A percentile compares a stretch with the other conserved stretches of the same genome.
Evolutionary conservation across 331 rosid species (phyloP).

Genomic region (Erythrophleum ivorense): DNA sequence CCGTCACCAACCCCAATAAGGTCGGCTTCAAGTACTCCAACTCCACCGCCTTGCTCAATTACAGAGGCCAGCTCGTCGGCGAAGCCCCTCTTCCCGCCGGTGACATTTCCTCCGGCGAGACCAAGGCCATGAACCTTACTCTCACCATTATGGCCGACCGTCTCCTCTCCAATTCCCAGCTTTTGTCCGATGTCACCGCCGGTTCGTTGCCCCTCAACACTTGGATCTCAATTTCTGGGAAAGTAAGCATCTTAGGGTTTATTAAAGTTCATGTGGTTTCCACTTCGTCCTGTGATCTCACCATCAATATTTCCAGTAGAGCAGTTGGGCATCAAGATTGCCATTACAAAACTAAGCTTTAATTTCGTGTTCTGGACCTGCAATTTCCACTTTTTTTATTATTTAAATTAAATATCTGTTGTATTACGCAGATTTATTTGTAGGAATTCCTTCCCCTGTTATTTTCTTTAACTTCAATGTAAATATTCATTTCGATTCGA

Average conservation of each 20-base stretch:
- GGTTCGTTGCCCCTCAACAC: slow-evolving; percentile 51
- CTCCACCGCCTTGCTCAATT: slow-evolving; percentile 52
- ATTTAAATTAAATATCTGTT: background rate
- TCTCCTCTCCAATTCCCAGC: slow-evolving; percentile 36
- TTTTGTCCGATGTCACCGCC: slow-evolving; percentile 39
- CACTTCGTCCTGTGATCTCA: slow-evolving; percentile 59
- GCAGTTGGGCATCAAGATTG: slow-evolving; percentile 47
- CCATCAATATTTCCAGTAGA: slow-evolving; percentile 15
- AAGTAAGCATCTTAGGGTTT: slow-evolving; percentile 51
- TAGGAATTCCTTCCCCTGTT: background rate
- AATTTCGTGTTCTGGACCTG: slow-evolving; percentile 5
- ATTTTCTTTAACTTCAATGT: no score
- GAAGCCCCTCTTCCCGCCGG: slow-evolving; percentile 53
- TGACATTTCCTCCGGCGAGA: slow-evolving; percentile 43
- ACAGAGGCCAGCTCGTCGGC: slow-evolving; percentile 66
- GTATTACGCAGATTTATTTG: background rate
- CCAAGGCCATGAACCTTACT: slow-evolving; percentile 44
- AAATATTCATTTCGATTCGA: background rate
- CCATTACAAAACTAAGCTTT: slow-evolving; percentile 47
- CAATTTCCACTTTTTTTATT: background rate
- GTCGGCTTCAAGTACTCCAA: slow-evolving; percentile 51
- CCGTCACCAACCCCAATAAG: slow-evolving; percentile 60
- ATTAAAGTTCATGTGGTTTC: slow-evolving; percentile 50
- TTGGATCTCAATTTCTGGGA: slow-evolving; percentile 44
- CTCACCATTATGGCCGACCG: slow-evolving; percentile 67